Percentiles rank a stretch among this genome's conserved stretches.
phyloP scores from a whole-genome alignment of 495 filamentous ascomycete genomes.

The Rostrohypoxylon terebratum region DNA sequence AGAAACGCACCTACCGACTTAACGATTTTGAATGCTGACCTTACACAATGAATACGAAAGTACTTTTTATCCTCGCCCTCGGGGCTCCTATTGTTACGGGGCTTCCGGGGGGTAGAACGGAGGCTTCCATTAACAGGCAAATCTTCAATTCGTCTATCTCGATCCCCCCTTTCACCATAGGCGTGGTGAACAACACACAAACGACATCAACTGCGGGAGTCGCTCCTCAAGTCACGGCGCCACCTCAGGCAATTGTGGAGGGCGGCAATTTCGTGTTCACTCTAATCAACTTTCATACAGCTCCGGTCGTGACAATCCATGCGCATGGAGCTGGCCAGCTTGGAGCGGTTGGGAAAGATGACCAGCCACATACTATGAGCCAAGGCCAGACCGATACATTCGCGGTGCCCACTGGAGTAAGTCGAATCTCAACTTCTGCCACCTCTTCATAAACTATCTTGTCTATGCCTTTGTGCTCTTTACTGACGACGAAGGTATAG shows the following conservation, averaged over 20 bases:
- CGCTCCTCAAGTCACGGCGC: neutral
- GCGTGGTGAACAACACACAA: neutral
- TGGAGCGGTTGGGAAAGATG: slow-evolving; percentile 16
- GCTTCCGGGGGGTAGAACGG: neutral
- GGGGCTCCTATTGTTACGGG: neutral
- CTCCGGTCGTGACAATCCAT: slow-evolving; percentile 36
- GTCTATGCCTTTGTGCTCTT: neutral
- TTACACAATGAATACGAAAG: slow-evolving; percentile 10
- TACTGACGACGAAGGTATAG: slow-evolving; percentile 23
- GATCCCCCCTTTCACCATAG: neutral
- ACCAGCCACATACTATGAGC: slow-evolving; percentile 14
- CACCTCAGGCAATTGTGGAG: neutral
- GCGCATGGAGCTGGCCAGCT: slow-evolving; percentile 26
- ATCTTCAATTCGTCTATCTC: neutral
- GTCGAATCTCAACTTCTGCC: neutral
- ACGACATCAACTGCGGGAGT: neutral
- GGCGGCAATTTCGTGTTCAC: slow-evolving; percentile 41
- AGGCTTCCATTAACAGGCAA: neutral
- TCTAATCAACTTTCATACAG: slow-evolving; percentile 44
- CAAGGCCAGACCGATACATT: slow-evolving; percentile 27
- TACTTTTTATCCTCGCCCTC: neutral
- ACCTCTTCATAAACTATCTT: neutral
- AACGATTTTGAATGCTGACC: neutral
- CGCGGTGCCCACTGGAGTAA: slow-evolving; percentile 41
- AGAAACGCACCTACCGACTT: neutral